Conservation (phyloP, 2,329 filamentous ascomycete genomes). For the Nannizzia gypsea region DNA sequence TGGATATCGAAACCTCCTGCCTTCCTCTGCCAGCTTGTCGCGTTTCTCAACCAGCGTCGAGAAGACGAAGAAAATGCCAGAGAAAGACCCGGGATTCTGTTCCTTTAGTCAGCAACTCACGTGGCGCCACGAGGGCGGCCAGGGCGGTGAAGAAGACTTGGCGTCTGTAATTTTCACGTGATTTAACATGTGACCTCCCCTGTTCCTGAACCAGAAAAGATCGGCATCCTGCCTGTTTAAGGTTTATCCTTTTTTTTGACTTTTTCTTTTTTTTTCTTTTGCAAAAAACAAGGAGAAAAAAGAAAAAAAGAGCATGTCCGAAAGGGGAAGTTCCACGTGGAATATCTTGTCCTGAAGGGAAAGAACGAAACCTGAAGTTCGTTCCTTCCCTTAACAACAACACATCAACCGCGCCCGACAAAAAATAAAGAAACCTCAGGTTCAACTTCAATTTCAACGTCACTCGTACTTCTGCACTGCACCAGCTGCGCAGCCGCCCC, state of each 20-base stretch:
- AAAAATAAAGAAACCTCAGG: no score
- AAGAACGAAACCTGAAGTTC: background rate
- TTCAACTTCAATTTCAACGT: no score
- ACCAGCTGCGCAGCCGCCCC: no score
- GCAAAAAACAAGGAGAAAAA: background rate
- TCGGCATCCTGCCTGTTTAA: background rate
- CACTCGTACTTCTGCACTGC: no score
- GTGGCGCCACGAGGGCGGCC: slow-evolving; percentile 1
- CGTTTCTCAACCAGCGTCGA: no score
- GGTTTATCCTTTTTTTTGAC: background rate
- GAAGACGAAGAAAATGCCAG: no score
- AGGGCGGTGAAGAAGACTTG: background rate
- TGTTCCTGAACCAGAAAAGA: background rate
- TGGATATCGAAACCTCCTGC: no score
- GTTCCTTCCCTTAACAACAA: background rate
- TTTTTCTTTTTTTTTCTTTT: background rate
- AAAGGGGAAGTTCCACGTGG: slow-evolving; percentile 4
- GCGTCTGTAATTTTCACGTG: background rate
- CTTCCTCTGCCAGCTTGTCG: no score
- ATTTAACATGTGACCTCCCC: background rate
- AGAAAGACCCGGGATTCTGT: background rate
- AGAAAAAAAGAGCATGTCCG: background rate
- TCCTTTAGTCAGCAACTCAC: background rate
- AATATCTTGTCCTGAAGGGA: background rate
- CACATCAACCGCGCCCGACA: background rate